These are phyloP conservation scores for Calocybe cyanea DNA, from an alignment of 768 basidiomycete genomes.

Conservation along the genomic window DNA sequence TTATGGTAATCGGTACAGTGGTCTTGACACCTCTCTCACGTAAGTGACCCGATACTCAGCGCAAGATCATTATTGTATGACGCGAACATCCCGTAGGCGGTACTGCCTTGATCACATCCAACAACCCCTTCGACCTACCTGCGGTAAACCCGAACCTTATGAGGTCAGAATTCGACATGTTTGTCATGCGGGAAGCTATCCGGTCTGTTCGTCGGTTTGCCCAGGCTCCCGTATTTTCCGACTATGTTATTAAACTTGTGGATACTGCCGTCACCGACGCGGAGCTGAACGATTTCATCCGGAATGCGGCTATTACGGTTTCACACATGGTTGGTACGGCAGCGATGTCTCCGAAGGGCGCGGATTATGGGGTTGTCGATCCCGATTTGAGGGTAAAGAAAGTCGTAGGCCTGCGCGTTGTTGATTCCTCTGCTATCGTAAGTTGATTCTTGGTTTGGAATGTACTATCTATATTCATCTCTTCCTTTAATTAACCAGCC, in stretches of 20 bases:
- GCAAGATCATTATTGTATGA: not conserved
- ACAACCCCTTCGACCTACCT: slow-evolving; percentile 39
- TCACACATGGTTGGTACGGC: slow-evolving; percentile 32
- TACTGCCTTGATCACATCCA: slow-evolving; percentile 30
- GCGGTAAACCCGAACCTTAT: slow-evolving; percentile 49
- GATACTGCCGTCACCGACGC: slow-evolving; percentile 26
- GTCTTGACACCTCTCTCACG: slow-evolving; percentile 26
- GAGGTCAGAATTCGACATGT: slow-evolving; percentile 22
- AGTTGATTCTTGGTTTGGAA: slow-evolving; percentile 8
- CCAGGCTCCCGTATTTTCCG: slow-evolving; percentile 22
- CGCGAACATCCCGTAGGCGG: slow-evolving; percentile 20
- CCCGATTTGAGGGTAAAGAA: slow-evolving; percentile 35
- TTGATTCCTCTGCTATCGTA: slow-evolving; percentile 35
- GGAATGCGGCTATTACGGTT: slow-evolving; percentile 21
- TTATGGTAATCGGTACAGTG: slow-evolving; percentile 21
- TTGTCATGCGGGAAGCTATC: slow-evolving; percentile 25
- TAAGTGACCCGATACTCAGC: slow-evolving; percentile 8
- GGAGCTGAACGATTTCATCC: slow-evolving; percentile 25
- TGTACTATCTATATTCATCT: not conserved
- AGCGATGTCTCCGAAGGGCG: slow-evolving; percentile 26
- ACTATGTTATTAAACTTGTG: slow-evolving; percentile 19
- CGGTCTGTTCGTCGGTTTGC: slow-evolving; percentile 21
- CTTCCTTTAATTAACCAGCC: slow-evolving; percentile 13
- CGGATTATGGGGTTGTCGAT: slow-evolving; percentile 31
- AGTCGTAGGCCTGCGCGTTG: slow-evolving; percentile 30